phyloP scores from a whole-genome alignment of 495 filamentous ascomycete species.

The Parmelia sp. region DNA sequence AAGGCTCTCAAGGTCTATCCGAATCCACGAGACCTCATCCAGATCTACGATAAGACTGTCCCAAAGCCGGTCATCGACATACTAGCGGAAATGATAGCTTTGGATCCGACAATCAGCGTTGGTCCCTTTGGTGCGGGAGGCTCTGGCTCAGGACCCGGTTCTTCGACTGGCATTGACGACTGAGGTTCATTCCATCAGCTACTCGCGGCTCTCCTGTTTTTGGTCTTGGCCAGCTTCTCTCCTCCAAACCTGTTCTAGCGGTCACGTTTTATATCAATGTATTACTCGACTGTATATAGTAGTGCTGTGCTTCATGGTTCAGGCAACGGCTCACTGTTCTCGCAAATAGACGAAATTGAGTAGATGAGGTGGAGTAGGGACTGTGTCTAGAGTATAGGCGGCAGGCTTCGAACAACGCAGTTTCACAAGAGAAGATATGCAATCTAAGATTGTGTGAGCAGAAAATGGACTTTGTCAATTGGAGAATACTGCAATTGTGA shows the following conservation, averaged over 20 bases:
- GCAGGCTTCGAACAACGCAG: neutral
- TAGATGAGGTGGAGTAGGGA: neutral
- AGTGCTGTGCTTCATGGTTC: slow-evolving; percentile 2
- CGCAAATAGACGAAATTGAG: slow-evolving; percentile 2
- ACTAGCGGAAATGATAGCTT: slow-evolving; percentile 94
- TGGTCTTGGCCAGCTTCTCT: slow-evolving; percentile 4
- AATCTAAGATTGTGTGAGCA: neutral
- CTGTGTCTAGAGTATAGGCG: neutral
- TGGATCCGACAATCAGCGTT: slow-evolving; percentile 47
- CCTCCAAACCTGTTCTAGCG: neutral
- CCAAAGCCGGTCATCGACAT: slow-evolving; percentile 92
- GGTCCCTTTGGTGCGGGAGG: slow-evolving; percentile 16
- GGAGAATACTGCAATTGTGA: neutral
- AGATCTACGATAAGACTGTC: slow-evolving; percentile 97
- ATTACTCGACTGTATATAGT: slow-evolving; percentile 13
- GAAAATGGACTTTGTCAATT: neutral
- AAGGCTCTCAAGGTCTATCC: slow-evolving; percentile 98
- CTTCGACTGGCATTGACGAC: slow-evolving; percentile 15
- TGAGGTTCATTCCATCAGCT: slow-evolving; percentile 6
- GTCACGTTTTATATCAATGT: slow-evolving; percentile 1
- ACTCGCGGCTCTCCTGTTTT: neutral
- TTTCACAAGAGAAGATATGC: neutral
- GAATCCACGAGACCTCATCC: slow-evolving; percentile 82
- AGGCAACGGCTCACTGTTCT: neutral
- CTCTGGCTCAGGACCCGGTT: slow-evolving; percentile 14